These are phyloP conservation scores for Cladorrhinum sp. DNA, from an alignment of 2,329 filamentous ascomycete species.

Conservation along the genomic window DNA sequence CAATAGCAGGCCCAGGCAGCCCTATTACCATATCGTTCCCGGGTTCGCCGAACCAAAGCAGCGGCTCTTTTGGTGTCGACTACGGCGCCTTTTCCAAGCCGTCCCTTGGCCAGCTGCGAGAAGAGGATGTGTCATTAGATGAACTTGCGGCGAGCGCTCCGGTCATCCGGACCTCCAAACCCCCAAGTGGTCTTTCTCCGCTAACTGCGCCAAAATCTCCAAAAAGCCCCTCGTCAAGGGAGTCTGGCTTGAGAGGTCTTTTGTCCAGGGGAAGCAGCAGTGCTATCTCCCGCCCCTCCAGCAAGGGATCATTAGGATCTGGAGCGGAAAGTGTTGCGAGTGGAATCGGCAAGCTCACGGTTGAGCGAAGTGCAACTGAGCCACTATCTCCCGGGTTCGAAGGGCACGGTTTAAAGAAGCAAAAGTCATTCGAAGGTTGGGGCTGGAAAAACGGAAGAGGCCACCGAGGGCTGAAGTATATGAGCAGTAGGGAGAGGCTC, in stretches of 20 bases:
- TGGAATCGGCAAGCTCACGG: slow-evolving; percentile 62
- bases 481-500: slow-evolving; percentile 67
- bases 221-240: slow-evolving; percentile 42
- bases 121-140: slow-evolving; percentile 51
- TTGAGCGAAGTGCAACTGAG: slow-evolving; percentile 49
- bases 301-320: slow-evolving; percentile 54
- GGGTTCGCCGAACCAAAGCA: slow-evolving; percentile 32
- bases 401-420: slow-evolving; percentile 46
- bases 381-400: slow-evolving; percentile 44
- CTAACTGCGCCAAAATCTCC: slow-evolving; percentile 62
- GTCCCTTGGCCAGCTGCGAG: slow-evolving; percentile 46
- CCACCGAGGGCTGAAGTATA: slow-evolving; percentile 64
- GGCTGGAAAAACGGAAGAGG: slow-evolving; percentile 53
- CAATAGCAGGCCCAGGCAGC: slow-evolving; percentile 20
- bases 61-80: slow-evolving; percentile 64
- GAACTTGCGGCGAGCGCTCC: slow-evolving; percentile 64
- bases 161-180: slow-evolving; percentile 77
- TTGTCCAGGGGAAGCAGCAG: slow-evolving; percentile 45
- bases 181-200: slow-evolving; percentile 70
- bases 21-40: slow-evolving; percentile 36
- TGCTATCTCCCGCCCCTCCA: slow-evolving; percentile 55
- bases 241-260: slow-evolving; percentile 54
- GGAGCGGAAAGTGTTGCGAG: slow-evolving; percentile 63
- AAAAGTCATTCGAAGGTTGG: slow-evolving; percentile 61
- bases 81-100: slow-evolving; percentile 63